A percentile compares a stretch with the other conserved stretches of the same genome.
Evolutionary conservation across 2,329 filamentous ascomycete species (phyloP).

Genomic region (Verticillium klebahnii): DNA sequence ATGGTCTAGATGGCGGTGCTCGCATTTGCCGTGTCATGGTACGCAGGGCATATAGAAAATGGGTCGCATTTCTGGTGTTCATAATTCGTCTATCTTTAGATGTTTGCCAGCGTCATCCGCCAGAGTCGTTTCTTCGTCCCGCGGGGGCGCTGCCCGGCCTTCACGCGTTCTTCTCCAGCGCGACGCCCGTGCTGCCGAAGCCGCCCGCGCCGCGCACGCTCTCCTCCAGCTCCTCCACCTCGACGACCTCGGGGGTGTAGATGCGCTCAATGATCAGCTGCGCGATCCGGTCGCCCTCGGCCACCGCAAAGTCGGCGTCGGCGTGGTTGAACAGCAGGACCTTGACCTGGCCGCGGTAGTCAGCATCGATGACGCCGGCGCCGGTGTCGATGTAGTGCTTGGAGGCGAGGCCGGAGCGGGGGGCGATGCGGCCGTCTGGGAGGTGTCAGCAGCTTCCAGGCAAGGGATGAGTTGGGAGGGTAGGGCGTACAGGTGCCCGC

Average conservation of each 20-base stretch:
- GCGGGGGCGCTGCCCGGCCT: neutral
- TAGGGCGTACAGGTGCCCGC: constrained; percentile 77
- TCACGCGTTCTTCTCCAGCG: constrained; percentile 7
- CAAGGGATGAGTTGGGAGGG: neutral
- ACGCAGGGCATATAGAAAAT: constrained; percentile 7
- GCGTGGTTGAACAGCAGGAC: constrained; percentile 91
- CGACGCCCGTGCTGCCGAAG: constrained; percentile 79
- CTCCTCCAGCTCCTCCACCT: constrained; percentile 82
- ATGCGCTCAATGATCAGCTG: constrained; percentile 94
- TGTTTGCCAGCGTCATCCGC: neutral
- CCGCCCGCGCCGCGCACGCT: constrained; percentile 87
- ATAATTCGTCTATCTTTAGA: constrained; percentile 6
- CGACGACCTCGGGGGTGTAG: constrained; percentile 86
- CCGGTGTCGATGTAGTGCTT: constrained; percentile 97
- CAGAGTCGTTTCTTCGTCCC: neutral
- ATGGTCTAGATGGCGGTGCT: neutral
- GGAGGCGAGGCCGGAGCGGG: constrained; percentile 81
- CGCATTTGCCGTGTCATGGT: neutral
- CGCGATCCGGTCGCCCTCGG: constrained; percentile 84
- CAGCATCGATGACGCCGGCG: constrained; percentile 94
- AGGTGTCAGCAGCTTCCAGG: neutral
- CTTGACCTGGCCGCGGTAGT: constrained; percentile 92
- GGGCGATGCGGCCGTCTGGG: constrained; percentile 81
- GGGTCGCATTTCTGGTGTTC: neutral
- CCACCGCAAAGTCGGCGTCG: constrained; percentile 75